These are phyloP conservation scores for Austroboletus niveus DNA, from an alignment of 1,284 basidiomycete species.

Conservation along the genomic window DNA sequence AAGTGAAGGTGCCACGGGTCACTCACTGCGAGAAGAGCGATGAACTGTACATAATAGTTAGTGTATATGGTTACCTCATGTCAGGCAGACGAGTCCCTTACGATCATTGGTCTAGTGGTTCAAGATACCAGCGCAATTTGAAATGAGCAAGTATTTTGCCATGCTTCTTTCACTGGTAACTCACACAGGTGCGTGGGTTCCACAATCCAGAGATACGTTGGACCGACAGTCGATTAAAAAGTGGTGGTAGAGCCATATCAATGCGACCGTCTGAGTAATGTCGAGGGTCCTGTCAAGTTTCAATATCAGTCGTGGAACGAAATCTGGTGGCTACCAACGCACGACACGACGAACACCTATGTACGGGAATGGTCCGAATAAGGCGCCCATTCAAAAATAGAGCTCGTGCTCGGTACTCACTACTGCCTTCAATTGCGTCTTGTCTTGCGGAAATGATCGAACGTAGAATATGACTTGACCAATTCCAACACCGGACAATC, in stretches of 20 bases:
- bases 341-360: neutral
- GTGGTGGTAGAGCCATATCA: neutral
- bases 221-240: conserved; percentile 11
- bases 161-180: conserved; percentile 1
- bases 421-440: conserved; percentile 1
- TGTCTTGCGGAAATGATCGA: conserved; percentile 18
- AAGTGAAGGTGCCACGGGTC: too few relatives aligned
- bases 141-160: neutral
- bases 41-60: neutral
- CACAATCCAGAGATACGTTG: neutral
- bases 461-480: conserved; percentile 20
- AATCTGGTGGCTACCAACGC: neutral
- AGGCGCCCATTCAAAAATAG: neutral
- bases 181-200: conserved; percentile 7
- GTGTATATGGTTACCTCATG: neutral
- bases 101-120: neutral
- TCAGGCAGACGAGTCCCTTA: neutral
- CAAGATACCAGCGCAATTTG: conserved; percentile 1
- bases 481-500: conserved; percentile 17
- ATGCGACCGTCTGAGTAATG: conserved; percentile 5
- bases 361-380: neutral
- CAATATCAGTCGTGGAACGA: neutral
- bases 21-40: conserved; percentile 7
- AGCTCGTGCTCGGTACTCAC: neutral
- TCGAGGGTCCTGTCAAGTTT: neutral